Evolutionary conservation across 78 protist genomes (phyloP).

Genomic region (Dictyostelium purpureum): DNA sequence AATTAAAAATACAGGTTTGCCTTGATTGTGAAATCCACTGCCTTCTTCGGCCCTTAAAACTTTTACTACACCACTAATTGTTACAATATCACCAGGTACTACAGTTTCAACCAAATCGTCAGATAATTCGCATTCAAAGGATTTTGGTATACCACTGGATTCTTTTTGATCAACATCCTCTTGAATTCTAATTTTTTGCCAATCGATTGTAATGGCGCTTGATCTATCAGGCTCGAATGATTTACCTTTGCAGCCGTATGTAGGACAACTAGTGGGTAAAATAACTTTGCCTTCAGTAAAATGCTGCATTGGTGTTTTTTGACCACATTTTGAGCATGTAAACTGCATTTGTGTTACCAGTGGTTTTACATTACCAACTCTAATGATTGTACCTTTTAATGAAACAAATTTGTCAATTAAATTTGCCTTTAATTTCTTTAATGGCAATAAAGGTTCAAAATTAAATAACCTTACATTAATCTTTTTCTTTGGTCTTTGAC

Average conservation of each 20-base stretch:
- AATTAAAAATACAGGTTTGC: conserved; percentile 33
- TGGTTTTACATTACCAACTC: conserved; percentile 92
- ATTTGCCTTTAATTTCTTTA: conserved; percentile 11
- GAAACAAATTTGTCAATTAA: conserved; percentile 81
- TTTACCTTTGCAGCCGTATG: conserved; percentile 65
- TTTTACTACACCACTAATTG: conserved; percentile 94
- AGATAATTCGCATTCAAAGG: conserved; percentile 93
- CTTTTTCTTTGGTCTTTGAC: conserved; percentile 42
- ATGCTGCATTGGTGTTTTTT: not conserved
- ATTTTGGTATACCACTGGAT: conserved; percentile 96
- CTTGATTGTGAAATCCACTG: not conserved
- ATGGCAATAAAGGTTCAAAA: conserved; percentile 6
- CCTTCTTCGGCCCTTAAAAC: conserved; percentile 74
- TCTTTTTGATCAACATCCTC: conserved; percentile 85
- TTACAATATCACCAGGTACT: conserved; percentile 96
- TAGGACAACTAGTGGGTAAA: conserved; percentile 51
- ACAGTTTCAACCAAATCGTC: conserved; percentile 91
- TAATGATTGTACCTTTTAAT: conserved; percentile 93
- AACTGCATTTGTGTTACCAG: conserved; percentile 83
- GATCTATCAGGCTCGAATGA: conserved; percentile 75
- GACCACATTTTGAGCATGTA: not conserved
- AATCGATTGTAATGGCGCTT: conserved; percentile 84
- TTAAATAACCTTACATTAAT: conserved; percentile 23
- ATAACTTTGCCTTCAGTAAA: conserved; percentile 38
- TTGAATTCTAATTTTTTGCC: conserved; percentile 93